Evolutionary conservation across 2,329 filamentous ascomycete species (phyloP).

Genomic region (Metarhizium brunneum): DNA sequence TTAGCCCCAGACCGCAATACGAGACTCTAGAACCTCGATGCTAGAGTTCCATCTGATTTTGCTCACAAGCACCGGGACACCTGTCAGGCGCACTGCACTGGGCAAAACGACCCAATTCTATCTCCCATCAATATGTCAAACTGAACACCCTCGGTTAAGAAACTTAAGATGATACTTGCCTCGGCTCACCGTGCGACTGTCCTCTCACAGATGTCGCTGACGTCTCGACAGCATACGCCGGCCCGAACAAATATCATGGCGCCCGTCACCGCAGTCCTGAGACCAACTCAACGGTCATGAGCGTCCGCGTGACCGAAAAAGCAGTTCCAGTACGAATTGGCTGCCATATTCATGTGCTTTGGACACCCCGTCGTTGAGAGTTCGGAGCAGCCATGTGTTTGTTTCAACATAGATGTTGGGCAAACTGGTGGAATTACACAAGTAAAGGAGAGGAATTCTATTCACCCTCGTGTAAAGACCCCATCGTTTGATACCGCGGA

Average conservation of each 20-base stretch:
- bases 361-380: neutral
- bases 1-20: neutral
- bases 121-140: too few relatives aligned
- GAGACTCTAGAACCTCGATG: neutral
- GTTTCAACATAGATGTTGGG: neutral
- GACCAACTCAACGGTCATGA: neutral
- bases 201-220: neutral
- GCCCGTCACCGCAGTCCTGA: neutral
- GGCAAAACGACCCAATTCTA: too few relatives aligned
- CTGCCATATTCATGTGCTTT: neutral
- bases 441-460: too few relatives aligned
- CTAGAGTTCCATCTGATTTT: neutral
- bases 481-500: too few relatives aligned
- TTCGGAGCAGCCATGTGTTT: neutral
- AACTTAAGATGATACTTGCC: neutral
- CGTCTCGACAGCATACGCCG: neutral
- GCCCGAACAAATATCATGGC: neutral
- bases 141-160: too few relatives aligned
- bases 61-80: too few relatives aligned
- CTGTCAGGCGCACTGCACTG: too few relatives aligned
- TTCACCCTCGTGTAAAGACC: too few relatives aligned
- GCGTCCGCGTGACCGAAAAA: neutral
- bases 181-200: neutral
- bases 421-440: neutral
- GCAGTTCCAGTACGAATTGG: neutral